Conservation (phyloP, 140 eudicot species). For the Erigeron philadelphicus region DNA sequence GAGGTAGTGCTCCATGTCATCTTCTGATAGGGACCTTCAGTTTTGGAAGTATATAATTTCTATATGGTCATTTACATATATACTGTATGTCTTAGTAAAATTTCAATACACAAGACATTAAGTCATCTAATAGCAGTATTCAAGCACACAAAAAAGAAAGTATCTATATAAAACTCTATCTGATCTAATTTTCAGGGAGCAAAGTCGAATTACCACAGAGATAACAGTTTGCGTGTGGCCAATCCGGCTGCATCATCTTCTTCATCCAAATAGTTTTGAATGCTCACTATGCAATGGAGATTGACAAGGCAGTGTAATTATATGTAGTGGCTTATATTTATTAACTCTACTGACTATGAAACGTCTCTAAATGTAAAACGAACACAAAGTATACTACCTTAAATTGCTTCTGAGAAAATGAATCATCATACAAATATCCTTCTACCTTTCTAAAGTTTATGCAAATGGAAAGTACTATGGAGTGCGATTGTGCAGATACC, state of each 20-base stretch:
- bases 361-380: neutral
- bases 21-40: neutral
- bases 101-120: neutral
- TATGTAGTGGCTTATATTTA: neutral
- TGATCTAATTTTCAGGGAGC: slow-evolving; percentile 43
- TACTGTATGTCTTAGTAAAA: neutral
- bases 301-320: neutral
- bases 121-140: neutral
- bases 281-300: slow-evolving; percentile 2
- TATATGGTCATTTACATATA: neutral
- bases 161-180: neutral
- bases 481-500: no score
- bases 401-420: neutral
- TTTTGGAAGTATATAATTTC: neutral
- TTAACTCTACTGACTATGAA: neutral
- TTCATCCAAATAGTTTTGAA: slow-evolving; percentile 27
- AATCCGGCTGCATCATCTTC: slow-evolving; percentile 28
- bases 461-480: no score
- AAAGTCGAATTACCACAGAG: slow-evolving; percentile 43
- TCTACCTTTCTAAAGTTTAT: neutral
- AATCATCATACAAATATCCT: neutral
- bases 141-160: neutral
- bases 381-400: neutral
- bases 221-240: slow-evolving; percentile 43
- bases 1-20: neutral